Conservation (phyloP, 1,284 basidiomycete genomes). For the Cryptococcus maquisensis region DNA sequence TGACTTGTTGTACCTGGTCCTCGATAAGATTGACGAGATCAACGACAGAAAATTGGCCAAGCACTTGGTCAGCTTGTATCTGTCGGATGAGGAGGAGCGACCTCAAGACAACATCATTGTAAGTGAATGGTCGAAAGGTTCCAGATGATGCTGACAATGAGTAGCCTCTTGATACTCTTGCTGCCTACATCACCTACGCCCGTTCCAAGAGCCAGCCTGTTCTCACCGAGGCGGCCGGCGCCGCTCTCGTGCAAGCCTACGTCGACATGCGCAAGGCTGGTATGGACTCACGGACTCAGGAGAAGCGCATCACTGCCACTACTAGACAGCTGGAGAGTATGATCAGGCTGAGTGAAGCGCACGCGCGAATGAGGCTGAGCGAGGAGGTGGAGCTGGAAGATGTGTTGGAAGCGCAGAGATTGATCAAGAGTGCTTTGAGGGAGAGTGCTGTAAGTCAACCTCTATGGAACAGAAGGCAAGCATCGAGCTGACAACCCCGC, state of each 20-base stretch:
- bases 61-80: constrained; percentile 87
- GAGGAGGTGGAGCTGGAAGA: constrained; percentile 77
- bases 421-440: constrained; percentile 93
- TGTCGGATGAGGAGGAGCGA: constrained; percentile 78
- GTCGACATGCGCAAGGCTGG: constrained; percentile 92
- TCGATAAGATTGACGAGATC: constrained; percentile 89
- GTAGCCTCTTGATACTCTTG: constrained; percentile 81
- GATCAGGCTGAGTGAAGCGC: constrained; percentile 95
- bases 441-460: constrained; percentile 61
- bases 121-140: constrained; percentile 36
- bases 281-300: constrained; percentile 75
- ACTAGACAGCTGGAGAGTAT: constrained; percentile 95
- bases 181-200: constrained; percentile 92
- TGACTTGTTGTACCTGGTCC: constrained; percentile 93
- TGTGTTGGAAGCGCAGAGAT: constrained; percentile 82
- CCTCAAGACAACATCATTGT: constrained; percentile 73
- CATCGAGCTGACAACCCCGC: background rate
- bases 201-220: constrained; percentile 81
- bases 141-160: background rate
- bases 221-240: constrained; percentile 80
- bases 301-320: constrained; percentile 95
- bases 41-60: constrained; percentile 86
- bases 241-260: constrained; percentile 82
- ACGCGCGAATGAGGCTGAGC: constrained; percentile 91
- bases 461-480: background rate